Percentiles rank a stretch among this genome's conserved stretches.
These are phyloP conservation scores for Drechslerella coelobrocha DNA, from an alignment of 2,329 filamentous ascomycete genomes.

Conservation along the genomic window DNA sequence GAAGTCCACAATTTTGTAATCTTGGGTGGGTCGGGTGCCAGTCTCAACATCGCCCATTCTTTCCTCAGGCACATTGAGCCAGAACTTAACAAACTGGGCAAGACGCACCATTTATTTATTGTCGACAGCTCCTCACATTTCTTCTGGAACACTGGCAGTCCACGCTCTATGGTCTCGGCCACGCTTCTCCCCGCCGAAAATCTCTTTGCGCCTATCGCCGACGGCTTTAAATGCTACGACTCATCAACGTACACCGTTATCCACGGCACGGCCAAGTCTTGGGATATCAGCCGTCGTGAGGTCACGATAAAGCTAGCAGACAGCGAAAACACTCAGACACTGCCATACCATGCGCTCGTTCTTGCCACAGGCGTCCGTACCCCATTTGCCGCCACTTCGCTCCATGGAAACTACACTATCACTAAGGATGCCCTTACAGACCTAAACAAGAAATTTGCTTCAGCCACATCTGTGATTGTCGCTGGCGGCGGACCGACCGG, in stretches of 20 bases:
- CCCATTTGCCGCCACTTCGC: conserved; percentile 58
- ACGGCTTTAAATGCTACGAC: conserved; percentile 59
- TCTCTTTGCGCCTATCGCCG: conserved; percentile 60
- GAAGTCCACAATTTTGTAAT: conserved; percentile 62
- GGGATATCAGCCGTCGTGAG: conserved; percentile 57
- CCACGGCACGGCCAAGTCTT: conserved; percentile 58
- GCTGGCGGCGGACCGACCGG: conserved; percentile 61
- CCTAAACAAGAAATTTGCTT: conserved; percentile 59
- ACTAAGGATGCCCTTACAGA: conserved; percentile 58
- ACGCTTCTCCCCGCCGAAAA: conserved; percentile 60
- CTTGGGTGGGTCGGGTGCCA: conserved; percentile 65
- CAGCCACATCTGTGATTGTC: conserved; percentile 61
- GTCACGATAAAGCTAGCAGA: conserved; percentile 55
- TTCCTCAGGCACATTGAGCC: conserved; percentile 64
- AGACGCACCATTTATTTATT: conserved; percentile 60
- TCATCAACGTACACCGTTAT: conserved; percentile 59
- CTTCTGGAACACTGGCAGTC: conserved; percentile 61
- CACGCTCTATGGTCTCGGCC: conserved; percentile 62
- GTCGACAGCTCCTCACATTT: conserved; percentile 60
- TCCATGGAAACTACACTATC: conserved; percentile 10
- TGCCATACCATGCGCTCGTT: conserved; percentile 61
- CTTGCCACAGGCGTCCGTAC: conserved; percentile 63
- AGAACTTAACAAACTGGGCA: conserved; percentile 56
- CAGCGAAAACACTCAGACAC: conserved; percentile 36
- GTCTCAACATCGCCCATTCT: conserved; percentile 64